Evolutionary conservation across 192 early-diverging fungal genomes (phyloP).

Genomic region (Podila epicladia): DNA sequence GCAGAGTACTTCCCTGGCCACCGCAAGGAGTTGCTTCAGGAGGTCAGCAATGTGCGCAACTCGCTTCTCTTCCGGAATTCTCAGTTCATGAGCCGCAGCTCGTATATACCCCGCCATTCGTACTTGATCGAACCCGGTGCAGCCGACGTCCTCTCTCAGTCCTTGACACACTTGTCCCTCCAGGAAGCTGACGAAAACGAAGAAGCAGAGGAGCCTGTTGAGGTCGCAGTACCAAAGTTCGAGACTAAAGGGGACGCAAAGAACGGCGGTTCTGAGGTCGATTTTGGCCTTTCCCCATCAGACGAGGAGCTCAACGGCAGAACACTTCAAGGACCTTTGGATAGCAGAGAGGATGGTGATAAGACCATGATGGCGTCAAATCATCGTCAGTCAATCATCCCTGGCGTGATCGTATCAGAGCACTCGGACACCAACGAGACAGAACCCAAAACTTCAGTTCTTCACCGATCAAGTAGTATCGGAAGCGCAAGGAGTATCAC

Average conservation of each 20-base stretch:
- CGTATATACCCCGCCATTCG: constrained; percentile 51
- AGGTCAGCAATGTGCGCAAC: constrained; percentile 46
- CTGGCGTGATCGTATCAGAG: constrained; percentile 41
- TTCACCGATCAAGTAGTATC: background rate
- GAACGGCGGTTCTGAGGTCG: too few relatives aligned
- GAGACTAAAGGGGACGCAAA: constrained; percentile 6
- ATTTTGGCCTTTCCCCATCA: too few relatives aligned
- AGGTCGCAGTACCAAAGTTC: too few relatives aligned
- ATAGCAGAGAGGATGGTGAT: constrained; percentile 1
- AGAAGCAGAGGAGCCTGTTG: constrained; percentile 17
- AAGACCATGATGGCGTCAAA: background rate
- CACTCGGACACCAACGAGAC: constrained; percentile 4
- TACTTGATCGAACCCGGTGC: constrained; percentile 48
- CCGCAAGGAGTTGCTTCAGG: constrained; percentile 50
- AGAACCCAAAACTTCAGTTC: background rate
- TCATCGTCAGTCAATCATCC: constrained; percentile 8
- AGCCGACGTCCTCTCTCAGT: constrained; percentile 45
- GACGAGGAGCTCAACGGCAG: too few relatives aligned
- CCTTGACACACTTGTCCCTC: constrained; percentile 33
- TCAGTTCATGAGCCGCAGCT: constrained; percentile 47
- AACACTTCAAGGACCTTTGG: background rate
- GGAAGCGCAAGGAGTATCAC: background rate
- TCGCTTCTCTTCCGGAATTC: constrained; percentile 42
- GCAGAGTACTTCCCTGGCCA: constrained; percentile 89
- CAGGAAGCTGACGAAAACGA: constrained; percentile 44